Percentiles rank a stretch among this genome's conserved stretches.
These are phyloP conservation scores for Talaromyces sp. DNA, from an alignment of 2,329 filamentous ascomycete genomes.

Conservation along the genomic window DNA sequence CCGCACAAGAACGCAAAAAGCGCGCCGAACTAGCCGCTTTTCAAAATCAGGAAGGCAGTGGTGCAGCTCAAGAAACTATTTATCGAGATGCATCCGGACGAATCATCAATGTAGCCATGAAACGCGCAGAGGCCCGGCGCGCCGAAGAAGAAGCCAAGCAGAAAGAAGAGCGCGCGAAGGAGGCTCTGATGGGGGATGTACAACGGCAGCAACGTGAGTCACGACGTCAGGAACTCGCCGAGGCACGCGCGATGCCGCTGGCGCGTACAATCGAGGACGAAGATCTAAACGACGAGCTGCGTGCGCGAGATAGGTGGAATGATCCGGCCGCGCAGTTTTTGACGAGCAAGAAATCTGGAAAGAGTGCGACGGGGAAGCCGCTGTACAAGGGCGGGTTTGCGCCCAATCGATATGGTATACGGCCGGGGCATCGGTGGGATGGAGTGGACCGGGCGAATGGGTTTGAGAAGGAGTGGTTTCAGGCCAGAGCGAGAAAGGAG, in stretches of 20 bases:
- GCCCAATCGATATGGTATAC: conserved; percentile 90
- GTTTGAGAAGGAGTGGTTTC: conserved; percentile 90
- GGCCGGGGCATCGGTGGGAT: conserved; percentile 92
- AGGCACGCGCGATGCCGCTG: conserved; percentile 76
- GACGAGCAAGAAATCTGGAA: conserved; percentile 41
- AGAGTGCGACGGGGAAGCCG: conserved; percentile 52
- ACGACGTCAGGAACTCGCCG: conserved; percentile 63
- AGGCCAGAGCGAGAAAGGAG: conserved; percentile 70
- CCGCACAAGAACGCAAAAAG: conserved; percentile 54
- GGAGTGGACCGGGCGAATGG: conserved; percentile 91
- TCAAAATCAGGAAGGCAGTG: conserved; percentile 22
- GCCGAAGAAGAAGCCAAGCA: conserved; percentile 66
- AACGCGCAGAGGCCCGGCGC: conserved; percentile 75
- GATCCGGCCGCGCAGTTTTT: conserved; percentile 86
- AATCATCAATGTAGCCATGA: conserved; percentile 90
- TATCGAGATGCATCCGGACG: conserved; percentile 92
- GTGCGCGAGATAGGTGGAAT: conserved; percentile 75
- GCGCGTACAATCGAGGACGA: conserved; percentile 78
- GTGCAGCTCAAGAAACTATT: conserved; percentile 66
- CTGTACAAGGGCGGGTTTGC: conserved; percentile 72
- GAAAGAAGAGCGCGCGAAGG: conserved; percentile 60
- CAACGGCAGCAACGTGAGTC: conserved; percentile 64
- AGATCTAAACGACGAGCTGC: conserved; percentile 78
- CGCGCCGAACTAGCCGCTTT: conserved; percentile 40
- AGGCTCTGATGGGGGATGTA: conserved; percentile 76